Conservation (phyloP, 2,329 filamentous ascomycete species). For the Trichoderma guizhouense region DNA sequence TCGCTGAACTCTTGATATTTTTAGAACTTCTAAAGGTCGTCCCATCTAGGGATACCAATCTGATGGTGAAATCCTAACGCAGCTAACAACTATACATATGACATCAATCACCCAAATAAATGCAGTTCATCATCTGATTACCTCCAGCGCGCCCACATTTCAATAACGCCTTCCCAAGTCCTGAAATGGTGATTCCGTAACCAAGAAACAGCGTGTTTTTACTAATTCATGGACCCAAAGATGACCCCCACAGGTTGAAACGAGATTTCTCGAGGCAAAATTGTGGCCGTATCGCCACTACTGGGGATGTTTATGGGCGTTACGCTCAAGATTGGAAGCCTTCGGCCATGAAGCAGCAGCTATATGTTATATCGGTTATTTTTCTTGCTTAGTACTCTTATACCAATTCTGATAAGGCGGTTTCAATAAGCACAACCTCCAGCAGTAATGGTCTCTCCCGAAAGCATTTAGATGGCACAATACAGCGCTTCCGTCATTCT, state of each 20-base stretch:
- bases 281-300: neutral
- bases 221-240: neutral
- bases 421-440: neutral
- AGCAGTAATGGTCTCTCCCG: neutral
- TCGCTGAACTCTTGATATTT: neutral
- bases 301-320: neutral
- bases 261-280: neutral
- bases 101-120: neutral
- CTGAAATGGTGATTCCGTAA: neutral
- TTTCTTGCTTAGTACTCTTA: neutral
- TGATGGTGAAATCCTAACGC: neutral
- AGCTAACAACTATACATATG: neutral
- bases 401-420: neutral
- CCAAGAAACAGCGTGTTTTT: neutral
- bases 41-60: neutral
- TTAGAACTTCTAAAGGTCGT: neutral
- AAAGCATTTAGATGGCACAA: neutral
- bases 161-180: neutral
- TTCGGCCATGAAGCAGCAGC: neutral
- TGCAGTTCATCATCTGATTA: neutral
- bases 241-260: neutral
- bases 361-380: neutral
- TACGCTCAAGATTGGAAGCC: neutral
- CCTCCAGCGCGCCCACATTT: neutral
- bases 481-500: neutral